Evolutionary conservation across 352 stramenopile genomes (phyloP).

Genomic region (Phytophthora capsici): DNA sequence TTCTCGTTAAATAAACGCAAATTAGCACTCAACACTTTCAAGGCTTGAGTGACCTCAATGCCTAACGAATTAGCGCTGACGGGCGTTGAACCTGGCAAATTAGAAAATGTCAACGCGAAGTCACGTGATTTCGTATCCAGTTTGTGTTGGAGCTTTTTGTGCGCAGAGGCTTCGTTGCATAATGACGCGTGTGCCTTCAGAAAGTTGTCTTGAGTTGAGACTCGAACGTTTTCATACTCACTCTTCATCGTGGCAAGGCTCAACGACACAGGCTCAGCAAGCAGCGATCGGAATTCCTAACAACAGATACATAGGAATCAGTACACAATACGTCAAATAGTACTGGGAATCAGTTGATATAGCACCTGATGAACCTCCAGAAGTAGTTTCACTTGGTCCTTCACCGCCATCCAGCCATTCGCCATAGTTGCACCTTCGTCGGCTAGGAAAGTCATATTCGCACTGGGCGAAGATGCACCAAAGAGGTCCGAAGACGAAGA

Average conservation of each 20-base stretch:
- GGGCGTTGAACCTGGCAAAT: slow-evolving; percentile 32
- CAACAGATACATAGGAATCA: slow-evolving; percentile 1
- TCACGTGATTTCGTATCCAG: slow-evolving; percentile 60
- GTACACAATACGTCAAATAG: neutral
- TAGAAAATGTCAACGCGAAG: slow-evolving; percentile 38
- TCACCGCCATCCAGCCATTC: slow-evolving; percentile 61
- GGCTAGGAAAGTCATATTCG: slow-evolving; percentile 34
- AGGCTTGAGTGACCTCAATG: slow-evolving; percentile 39
- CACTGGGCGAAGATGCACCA: slow-evolving; percentile 34
- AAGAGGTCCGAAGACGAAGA: slow-evolving; percentile 47
- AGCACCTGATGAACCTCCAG: slow-evolving; percentile 68
- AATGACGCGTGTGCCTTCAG: slow-evolving; percentile 53
- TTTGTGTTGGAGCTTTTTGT: slow-evolving; percentile 70
- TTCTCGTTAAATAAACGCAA: slow-evolving; percentile 39
- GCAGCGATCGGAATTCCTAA: slow-evolving; percentile 79
- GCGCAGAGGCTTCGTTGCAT: slow-evolving; percentile 47
- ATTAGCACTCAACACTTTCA: slow-evolving; percentile 37
- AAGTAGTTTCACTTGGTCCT: slow-evolving; percentile 66
- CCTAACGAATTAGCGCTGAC: slow-evolving; percentile 25
- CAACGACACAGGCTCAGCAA: slow-evolving; percentile 73
- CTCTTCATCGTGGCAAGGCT: slow-evolving; percentile 82
- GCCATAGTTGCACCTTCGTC: slow-evolving; percentile 66
- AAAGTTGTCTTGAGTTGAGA: slow-evolving; percentile 71
- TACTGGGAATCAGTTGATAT: neutral
- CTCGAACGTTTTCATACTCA: slow-evolving; percentile 72